Evolutionary conservation across 2,329 filamentous ascomycete genomes (phyloP).

Genomic region (Ophiobolus disseminans): DNA sequence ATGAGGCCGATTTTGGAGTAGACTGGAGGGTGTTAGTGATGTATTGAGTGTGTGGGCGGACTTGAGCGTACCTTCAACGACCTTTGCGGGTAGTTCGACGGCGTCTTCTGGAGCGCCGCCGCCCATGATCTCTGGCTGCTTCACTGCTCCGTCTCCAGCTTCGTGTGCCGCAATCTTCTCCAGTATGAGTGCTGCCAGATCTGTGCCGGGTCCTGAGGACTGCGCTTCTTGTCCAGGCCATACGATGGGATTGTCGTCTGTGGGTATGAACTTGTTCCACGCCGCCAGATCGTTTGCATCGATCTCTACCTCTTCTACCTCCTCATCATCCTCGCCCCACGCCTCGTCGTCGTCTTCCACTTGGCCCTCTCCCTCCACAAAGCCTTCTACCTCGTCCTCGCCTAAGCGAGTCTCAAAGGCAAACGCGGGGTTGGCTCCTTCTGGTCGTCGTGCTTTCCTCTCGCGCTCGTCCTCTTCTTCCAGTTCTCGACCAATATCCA

Average conservation of each 20-base stretch:
- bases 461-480: slow-evolving; percentile 78
- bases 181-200: slow-evolving; percentile 90
- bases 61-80: slow-evolving; percentile 68
- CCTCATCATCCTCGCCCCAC: slow-evolving; percentile 81
- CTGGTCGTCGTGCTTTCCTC: slow-evolving; percentile 48
- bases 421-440: slow-evolving; percentile 69
- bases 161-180: slow-evolving; percentile 94
- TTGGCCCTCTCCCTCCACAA: slow-evolving; percentile 60
- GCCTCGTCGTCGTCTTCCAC: slow-evolving; percentile 62
- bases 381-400: slow-evolving; percentile 50
- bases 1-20: slow-evolving; percentile 92
- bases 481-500: slow-evolving; percentile 87
- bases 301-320: slow-evolving; percentile 75
- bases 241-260: slow-evolving; percentile 76
- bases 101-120: slow-evolving; percentile 75
- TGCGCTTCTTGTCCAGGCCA: slow-evolving; percentile 64
- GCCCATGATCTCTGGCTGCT: slow-evolving; percentile 56
- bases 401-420: slow-evolving; percentile 79
- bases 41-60: not conserved
- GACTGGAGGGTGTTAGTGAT: slow-evolving; percentile 55
- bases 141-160: slow-evolving; percentile 64
- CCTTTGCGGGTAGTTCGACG: slow-evolving; percentile 85
- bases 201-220: slow-evolving; percentile 62
- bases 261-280: slow-evolving; percentile 87
- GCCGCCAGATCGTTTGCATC: slow-evolving; percentile 88